phyloP scores from a whole-genome alignment of 2,329 filamentous ascomycete species.

The Xylariaceae sp. region DNA sequence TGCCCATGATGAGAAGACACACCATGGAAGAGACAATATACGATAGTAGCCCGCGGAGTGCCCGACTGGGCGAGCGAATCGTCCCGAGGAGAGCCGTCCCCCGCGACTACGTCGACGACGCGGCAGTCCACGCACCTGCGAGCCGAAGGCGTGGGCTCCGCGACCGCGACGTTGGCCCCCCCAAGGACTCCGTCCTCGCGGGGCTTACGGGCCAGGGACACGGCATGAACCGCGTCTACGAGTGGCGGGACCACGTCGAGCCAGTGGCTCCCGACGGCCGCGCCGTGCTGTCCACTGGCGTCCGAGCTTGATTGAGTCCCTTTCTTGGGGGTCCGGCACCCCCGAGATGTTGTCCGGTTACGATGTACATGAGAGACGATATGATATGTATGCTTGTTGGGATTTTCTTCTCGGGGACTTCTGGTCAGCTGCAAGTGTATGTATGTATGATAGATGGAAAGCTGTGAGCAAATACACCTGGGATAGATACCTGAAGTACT shows the following conservation, averaged over 20 bases:
- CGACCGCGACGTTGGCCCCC: slow-evolving; percentile 15
- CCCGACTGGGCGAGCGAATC: slow-evolving; percentile 23
- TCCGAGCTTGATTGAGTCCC: not conserved
- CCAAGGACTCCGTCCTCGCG: slow-evolving; percentile 22
- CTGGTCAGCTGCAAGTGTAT: no score
- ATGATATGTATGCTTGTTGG: no score
- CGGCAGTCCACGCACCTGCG: slow-evolving; percentile 13
- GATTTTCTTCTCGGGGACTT: no score
- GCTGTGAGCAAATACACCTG: no score
- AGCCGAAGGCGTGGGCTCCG: slow-evolving; percentile 18
- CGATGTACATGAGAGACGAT: no score
- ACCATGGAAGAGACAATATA: slow-evolving; percentile 35
- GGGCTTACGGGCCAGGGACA: slow-evolving; percentile 24
- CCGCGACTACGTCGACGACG: slow-evolving; percentile 19
- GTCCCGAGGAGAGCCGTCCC: slow-evolving; percentile 16
- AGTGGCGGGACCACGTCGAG: slow-evolving; percentile 24
- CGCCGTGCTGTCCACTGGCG: not conserved
- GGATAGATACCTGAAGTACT: no score
- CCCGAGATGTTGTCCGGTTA: no score
- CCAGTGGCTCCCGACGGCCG: slow-evolving; percentile 2
- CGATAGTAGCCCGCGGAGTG: slow-evolving; percentile 22
- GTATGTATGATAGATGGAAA: no score
- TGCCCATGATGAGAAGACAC: slow-evolving; percentile 30
- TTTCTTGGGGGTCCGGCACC: no score
- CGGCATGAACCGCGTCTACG: slow-evolving; percentile 24